Percentiles rank a stretch among this genome's conserved stretches.
phyloP scores from a whole-genome alignment of 1,284 basidiomycete species.

The Ceratorhiza oryzae-sativae region DNA sequence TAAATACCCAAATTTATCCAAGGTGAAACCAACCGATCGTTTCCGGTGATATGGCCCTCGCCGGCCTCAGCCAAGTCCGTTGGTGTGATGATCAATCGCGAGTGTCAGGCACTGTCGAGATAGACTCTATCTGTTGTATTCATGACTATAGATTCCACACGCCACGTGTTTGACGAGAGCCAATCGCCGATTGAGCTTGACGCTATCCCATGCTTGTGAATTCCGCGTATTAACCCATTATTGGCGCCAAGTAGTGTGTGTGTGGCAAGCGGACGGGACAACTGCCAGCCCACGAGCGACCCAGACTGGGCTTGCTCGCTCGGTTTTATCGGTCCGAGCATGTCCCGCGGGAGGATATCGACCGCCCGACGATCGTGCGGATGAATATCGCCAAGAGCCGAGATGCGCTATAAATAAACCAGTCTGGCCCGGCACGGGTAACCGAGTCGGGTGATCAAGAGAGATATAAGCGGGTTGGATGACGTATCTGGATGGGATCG shows the following conservation, averaged over 20 bases:
- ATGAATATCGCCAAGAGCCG: neutral
- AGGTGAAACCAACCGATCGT: neutral
- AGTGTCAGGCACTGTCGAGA: neutral
- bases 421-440: too few species aligned
- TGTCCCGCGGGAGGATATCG: neutral
- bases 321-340: neutral
- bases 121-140: neutral
- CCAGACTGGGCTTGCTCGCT: too few species aligned
- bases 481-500: neutral
- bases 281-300: too few species aligned
- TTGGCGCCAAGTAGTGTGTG: neutral
- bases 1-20: too few species aligned
- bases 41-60: neutral
- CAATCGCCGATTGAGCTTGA: neutral
- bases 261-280: too few species aligned
- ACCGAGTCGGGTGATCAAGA: neutral
- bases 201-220: too few species aligned
- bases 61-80: neutral
- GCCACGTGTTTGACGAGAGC: neutral
- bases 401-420: neutral
- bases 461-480: neutral
- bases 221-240: too few species aligned
- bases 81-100: neutral
- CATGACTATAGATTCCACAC: neutral
- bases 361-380: neutral